Evolutionary conservation across 2,329 filamentous ascomycete species (phyloP), one percentile per base, ranked within the genome.

Genomic region (Alternaria sp.): DNA sequence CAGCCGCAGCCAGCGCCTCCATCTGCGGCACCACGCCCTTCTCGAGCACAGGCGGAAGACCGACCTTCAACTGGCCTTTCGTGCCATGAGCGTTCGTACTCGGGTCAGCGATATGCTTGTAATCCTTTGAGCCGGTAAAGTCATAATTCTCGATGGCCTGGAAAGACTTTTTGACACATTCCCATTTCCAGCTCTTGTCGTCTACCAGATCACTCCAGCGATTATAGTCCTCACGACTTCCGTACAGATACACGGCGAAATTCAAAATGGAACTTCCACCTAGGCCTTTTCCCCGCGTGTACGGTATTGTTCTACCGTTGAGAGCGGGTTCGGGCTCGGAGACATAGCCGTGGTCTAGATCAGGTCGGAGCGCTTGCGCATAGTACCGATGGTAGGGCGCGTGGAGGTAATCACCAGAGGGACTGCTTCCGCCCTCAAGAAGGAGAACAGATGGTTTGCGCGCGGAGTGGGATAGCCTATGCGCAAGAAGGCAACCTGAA

Each of bases 161-260:
- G 69, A 85, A 86, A 1, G 85, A 81, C 4, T 75, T 62, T 60
- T 86, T 81, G 26, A 87, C 85, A 46, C 81, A 78, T 2, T 84
- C 77, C 88, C 88, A 91, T 3, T 69, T 66, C 74, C 85, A 91
- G 0, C 78, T 72, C 5, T 87, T 82, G 66, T 91, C 88, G 0
- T 78, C 86, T 0, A 87, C 84, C 2, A 85, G 64, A 0, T 81
- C 77, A 1, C 87, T 87, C 87, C 88, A 90, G 57, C 86, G 82
- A 26, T 91, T 83, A 63, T 88, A 90, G 66, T 91, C 89, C 55
- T 87, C 87, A 1, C 81, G 79, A 2, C 86, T 83, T 3, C 89
- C 89, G 25, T 74, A 76, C 19, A 79, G 58, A 47, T 75, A 79
- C 7, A 77, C 76, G n/a, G 75, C 70, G 32, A 83, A 81, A 64